Evolutionary conservation across 768 basidiomycete genomes (phyloP).

Genomic region (Mycena maculata): DNA sequence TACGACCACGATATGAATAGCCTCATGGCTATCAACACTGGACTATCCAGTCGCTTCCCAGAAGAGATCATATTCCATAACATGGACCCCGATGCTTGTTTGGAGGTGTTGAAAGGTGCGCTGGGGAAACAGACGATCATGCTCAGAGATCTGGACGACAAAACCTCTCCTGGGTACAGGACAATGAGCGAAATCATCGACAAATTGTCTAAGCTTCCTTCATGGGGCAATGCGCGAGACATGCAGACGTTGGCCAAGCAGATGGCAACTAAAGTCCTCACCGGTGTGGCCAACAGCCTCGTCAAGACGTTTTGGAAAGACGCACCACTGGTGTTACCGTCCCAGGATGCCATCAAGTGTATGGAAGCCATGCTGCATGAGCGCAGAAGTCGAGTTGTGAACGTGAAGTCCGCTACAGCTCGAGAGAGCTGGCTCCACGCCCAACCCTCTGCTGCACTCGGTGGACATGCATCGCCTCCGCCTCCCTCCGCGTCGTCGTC

Average conservation of each 20-base stretch:
- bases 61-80: conserved; percentile 68
- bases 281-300: background rate
- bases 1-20: conserved; percentile 76
- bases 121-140: conserved; percentile 57
- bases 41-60: conserved; percentile 75
- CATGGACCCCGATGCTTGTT: conserved; percentile 60
- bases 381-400: conserved; percentile 1
- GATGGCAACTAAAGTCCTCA: background rate
- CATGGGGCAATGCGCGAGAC: conserved; percentile 79
- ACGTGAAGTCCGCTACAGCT: background rate
- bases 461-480: background rate
- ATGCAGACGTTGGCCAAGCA: conserved; percentile 58
- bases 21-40: conserved; percentile 67
- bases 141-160: conserved; percentile 45
- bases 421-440: background rate
- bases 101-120: conserved; percentile 60
- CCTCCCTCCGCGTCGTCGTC: background rate
- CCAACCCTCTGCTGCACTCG: no score
- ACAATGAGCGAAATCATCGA: conserved; percentile 54
- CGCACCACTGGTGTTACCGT: background rate
- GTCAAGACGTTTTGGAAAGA: conserved; percentile 5
- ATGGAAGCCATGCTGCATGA: conserved; percentile 10
- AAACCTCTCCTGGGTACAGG: background rate
- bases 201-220: conserved; percentile 55
- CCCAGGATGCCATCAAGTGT: conserved; percentile 9